These are phyloP conservation scores for Mycena alexandri DNA, from an alignment of 768 basidiomycete species.

Conservation along the genomic window DNA sequence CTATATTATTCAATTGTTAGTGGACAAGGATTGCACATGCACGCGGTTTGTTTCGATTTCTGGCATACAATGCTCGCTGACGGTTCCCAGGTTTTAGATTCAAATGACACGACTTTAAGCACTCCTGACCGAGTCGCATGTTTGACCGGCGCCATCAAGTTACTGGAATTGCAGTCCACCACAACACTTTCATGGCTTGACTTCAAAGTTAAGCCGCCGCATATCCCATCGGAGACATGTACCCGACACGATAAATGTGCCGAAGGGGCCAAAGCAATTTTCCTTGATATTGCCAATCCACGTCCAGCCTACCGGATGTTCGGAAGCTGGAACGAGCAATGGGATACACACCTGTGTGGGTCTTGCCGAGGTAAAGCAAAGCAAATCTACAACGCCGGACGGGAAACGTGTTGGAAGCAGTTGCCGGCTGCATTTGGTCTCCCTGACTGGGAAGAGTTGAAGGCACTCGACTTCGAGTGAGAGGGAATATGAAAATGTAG, in stretches of 20 bases:
- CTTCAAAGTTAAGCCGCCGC: not conserved
- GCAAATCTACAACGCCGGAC: not conserved
- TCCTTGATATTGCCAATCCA: not conserved
- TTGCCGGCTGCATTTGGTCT: constrained; percentile 24
- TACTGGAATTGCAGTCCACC: not conserved
- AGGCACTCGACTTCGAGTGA: constrained; percentile 24
- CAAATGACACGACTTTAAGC: not conserved
- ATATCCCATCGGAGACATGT: not conserved
- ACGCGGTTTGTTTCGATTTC: not conserved
- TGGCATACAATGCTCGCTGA: no score
- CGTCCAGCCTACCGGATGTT: not conserved
- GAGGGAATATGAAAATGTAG: no score
- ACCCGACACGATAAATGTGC: not conserved
- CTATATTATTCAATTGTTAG: no score
- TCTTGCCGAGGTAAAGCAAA: not conserved
- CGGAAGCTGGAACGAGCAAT: not conserved
- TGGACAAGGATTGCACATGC: not conserved
- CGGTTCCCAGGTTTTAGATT: not conserved
- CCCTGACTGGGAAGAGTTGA: constrained; percentile 19
- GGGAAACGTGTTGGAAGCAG: constrained; percentile 18
- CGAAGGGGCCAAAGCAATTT: not conserved
- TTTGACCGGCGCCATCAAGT: not conserved
- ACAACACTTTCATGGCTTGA: constrained; percentile 4
- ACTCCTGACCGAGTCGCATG: not conserved
- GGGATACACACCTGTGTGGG: not conserved